Percentiles rank a stretch among this genome's conserved stretches.
Evolutionary conservation across 208 protist genomes (phyloP).

Genomic region (Leishmania braziliensis): DNA sequence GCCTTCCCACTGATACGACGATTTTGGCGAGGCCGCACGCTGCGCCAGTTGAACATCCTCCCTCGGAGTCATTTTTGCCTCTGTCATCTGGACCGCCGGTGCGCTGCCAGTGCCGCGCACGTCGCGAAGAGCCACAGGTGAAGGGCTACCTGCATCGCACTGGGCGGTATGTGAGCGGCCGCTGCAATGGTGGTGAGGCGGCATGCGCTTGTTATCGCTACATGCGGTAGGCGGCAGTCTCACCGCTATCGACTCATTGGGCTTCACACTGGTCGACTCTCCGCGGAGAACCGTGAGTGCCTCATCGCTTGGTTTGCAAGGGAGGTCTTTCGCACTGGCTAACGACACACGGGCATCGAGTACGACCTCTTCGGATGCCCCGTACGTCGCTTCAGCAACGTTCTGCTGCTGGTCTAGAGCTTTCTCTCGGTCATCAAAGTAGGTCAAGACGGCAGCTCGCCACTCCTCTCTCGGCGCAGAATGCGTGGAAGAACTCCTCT

Average conservation of each 20-base stretch:
- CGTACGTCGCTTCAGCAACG: neutral
- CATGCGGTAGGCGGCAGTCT: neutral
- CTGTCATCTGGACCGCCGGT: neutral
- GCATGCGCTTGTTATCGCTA: neutral
- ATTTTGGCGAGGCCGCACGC: neutral
- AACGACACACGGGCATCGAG: constrained; percentile 7
- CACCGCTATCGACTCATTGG: neutral
- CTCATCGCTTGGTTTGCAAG: neutral
- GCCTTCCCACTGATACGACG: neutral
- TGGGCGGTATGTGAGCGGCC: neutral
- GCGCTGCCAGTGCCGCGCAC: neutral
- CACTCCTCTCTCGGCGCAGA: neutral
- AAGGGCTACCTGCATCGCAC: neutral
- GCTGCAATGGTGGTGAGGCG: neutral
- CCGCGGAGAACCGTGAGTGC: neutral
- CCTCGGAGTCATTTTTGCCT: neutral
- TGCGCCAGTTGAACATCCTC: neutral
- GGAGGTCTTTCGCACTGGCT: neutral
- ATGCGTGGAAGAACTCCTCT: neutral
- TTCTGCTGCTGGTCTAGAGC: neutral
- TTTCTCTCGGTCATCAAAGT: constrained; percentile 6
- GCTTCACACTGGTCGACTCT: neutral
- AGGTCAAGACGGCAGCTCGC: constrained; percentile 4
- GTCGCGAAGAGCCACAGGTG: neutral
- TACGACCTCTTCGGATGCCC: neutral